Conservation (phyloP, 2,329 filamentous ascomycete genomes). For the Hypoxylon sp. region DNA sequence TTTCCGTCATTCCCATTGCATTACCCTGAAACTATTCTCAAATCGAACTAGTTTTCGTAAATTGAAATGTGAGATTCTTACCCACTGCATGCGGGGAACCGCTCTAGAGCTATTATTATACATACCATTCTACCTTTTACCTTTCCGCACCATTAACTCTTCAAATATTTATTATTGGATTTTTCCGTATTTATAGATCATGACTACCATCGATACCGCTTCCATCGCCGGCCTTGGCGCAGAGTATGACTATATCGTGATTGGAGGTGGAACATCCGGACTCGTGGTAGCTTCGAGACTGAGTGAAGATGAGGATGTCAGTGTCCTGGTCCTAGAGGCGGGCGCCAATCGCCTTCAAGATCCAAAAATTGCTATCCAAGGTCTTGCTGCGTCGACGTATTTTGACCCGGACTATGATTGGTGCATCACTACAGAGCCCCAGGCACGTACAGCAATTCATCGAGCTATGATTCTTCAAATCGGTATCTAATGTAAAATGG, state of each 20-base stretch:
- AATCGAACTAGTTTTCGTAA: not conserved
- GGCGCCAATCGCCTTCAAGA: constrained; percentile 24
- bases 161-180: too few relatives aligned
- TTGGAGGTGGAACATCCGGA: constrained; percentile 37
- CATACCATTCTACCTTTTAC: not conserved
- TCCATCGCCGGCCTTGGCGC: not conserved
- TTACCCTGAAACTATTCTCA: not conserved
- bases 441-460: constrained; percentile 6
- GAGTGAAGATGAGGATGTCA: constrained; percentile 37
- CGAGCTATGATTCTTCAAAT: not conserved
- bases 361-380: constrained; percentile 22
- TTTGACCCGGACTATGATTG: constrained; percentile 29
- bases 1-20: too few relatives aligned
- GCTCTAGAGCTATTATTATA: not conserved
- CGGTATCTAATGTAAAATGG: not conserved
- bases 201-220: constrained; percentile 6
- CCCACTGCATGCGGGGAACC: not conserved
- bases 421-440: constrained; percentile 30
- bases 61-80: too few relatives aligned
- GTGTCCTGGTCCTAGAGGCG: constrained; percentile 48
- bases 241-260: constrained; percentile 33
- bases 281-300: constrained; percentile 37
- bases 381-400: constrained; percentile 10
- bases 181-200: not conserved
- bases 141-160: not conserved